Evolutionary conservation across 306 rosid genomes (phyloP), one percentile per base, ranked within the genome.

Genomic region (Quercus engelmannii): DNA sequence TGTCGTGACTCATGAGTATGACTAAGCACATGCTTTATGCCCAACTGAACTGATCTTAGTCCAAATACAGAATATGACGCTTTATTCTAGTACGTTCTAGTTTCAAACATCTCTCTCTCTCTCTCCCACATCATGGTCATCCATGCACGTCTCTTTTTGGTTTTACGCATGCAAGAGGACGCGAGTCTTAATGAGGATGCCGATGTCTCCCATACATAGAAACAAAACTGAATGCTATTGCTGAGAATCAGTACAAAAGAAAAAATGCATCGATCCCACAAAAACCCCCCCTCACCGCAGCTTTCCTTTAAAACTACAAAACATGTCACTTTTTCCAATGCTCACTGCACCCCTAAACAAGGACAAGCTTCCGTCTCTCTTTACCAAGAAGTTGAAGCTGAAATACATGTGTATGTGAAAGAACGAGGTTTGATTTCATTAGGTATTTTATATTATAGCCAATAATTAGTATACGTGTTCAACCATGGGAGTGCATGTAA

Each of bases 161-260:
- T 35, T 71, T 49, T 21, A 35, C 78, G 82, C 75, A 35, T 77
- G 82, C 75, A 75, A 81, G 56, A 28, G 63, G 87, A 83, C 87
- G 78, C 46, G 54, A 61, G 30, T 62, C 81, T 84, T 81, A 76
- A 87, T 78, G 86, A 79, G 79, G 83, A 84, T 73, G 79, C 65
- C 64, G 76, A 81, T 69, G 61, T 52, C 33, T 69, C 58, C 33
- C 71, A 31, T 63, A 54, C 46, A 73, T 73, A 76, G 76, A 68
- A 84, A 87, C 88, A 84, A 79, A 81, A 55, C 77, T 74, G 72
- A 26, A 33, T n/a, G 15, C 23, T 21, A 21, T 21, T 21, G 23
- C 71, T 51, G 26, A 68, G 69, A 49, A 78, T 73, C 54, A 75
- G 74, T 55, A 69, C 82, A 68, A 59, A 61, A 74, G 6, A n/a